Conservation (phyloP, 805 yeast species). For the Pichia exigua region DNA sequence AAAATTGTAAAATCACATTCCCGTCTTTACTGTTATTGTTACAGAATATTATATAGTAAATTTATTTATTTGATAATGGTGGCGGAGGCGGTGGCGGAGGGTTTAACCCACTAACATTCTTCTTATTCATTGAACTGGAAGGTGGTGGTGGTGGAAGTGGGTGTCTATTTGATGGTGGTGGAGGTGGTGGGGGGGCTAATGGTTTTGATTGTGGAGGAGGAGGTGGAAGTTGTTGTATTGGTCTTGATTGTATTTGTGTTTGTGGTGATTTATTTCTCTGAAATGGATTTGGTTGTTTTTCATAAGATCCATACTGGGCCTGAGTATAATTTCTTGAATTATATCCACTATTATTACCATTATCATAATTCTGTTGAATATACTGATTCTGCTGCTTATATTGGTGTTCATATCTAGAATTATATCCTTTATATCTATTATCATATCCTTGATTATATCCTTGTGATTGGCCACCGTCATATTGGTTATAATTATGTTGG, state of each 20-base stretch:
- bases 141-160: background rate
- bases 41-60: background rate
- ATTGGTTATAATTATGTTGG: background rate
- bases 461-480: background rate
- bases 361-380: background rate
- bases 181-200: background rate
- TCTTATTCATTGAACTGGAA: background rate
- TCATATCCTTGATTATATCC: background rate
- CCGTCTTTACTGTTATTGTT: background rate
- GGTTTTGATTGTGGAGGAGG: background rate
- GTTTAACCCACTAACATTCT: background rate
- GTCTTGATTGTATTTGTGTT: background rate
- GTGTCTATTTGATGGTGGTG: background rate
- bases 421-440: background rate
- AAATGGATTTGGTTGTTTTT: conserved; percentile 1
- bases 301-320: background rate
- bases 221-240: background rate
- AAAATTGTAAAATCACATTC: no score
- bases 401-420: background rate
- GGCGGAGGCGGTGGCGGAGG: conserved; percentile 11
- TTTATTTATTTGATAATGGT: background rate
- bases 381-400: background rate
- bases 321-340: background rate
- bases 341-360: background rate
- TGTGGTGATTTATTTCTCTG: background rate